Conservation (phyloP, 768 basidiomycete genomes). For the Leccinellum luteum region DNA sequence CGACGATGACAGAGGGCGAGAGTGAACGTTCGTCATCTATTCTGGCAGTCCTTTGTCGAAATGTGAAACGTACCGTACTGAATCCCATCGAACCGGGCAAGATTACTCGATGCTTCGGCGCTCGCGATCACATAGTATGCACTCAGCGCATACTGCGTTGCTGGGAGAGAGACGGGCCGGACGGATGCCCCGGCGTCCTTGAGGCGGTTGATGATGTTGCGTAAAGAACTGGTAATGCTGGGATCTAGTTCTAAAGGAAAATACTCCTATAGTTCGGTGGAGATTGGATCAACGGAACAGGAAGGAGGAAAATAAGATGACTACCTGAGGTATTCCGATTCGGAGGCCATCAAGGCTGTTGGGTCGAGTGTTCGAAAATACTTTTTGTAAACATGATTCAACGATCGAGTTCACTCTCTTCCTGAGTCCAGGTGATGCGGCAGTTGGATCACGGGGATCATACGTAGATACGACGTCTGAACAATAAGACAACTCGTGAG, state of each 20-base stretch:
- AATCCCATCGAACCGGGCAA: constrained; percentile 87
- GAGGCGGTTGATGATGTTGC: constrained; percentile 43
- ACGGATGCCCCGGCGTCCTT: constrained; percentile 59
- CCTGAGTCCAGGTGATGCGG: constrained; percentile 44
- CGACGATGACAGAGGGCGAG: background rate
- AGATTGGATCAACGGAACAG: background rate
- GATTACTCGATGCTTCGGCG: constrained; percentile 90
- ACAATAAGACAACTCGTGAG: background rate
- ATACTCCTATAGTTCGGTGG: constrained; percentile 52
- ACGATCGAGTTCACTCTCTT: constrained; percentile 33
- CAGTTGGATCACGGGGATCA: constrained; percentile 76
- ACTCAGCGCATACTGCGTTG: constrained; percentile 70
- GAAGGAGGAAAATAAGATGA: background rate
- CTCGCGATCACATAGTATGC: constrained; percentile 96
- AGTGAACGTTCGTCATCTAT: background rate
- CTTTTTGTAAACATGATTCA: constrained; percentile 1
- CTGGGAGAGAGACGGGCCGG: constrained; percentile 71
- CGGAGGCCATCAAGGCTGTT: constrained; percentile 49
- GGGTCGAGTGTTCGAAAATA: background rate
- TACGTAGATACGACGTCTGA: constrained; percentile 40
- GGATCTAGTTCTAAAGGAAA: constrained; percentile 68
- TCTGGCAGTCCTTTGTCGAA: background rate
- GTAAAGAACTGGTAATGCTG: constrained; percentile 44
- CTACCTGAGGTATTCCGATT: constrained; percentile 75
- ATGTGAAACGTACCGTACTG: constrained; percentile 61